Evolutionary conservation across 768 basidiomycete species (phyloP), one percentile per base, ranked within the genome.

Genomic region (Clitopilus hobsonii): DNA sequence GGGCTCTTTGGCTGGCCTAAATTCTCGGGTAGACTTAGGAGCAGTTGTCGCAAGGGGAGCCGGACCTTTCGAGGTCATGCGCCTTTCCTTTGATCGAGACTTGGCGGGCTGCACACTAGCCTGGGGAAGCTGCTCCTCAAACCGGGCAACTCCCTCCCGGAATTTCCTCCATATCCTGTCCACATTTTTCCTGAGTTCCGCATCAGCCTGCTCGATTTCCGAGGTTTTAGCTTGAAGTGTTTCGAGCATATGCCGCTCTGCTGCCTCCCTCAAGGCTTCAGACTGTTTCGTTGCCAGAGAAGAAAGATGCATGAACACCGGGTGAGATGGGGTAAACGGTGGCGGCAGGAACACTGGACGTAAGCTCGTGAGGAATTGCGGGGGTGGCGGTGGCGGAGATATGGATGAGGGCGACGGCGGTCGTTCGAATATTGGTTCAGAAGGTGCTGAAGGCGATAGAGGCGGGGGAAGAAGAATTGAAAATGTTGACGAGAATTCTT

Each of bases 321-420:
- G 82, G 60, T 92, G 87, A 16, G 85, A 82, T 6, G 90, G 85
- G 0, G 86, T 81, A 68, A 88, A 91, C 16, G 90, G 89, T 20
- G 86, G 82, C 16, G 89, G 89, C 24, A 84, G 82, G 65, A 90
- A 87, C 32, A 91, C 69, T 5, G 85, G 77, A 32, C 78, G 77
- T 58, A 88, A 60, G 54, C 75, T 68, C 32, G 82, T 77, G 41
- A 91, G 71, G 65, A 78, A 77, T 45, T 70, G 63, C 25, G 65
- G 57, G 47, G 68, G 66, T 8, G 71, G 60, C 38, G 63, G 62
- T 38, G 67, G 65, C 53, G 65, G 65, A 50, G 65, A 60, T 47
- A 63, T 57, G 51, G 70, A 58, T 24, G 65, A 61, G 54, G 62
- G 59, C 20, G 56, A 61, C 28, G 65, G 59, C 30, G 64, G 65